Base-by-base conservation (phyloP, 1,139 yeast species). In the Arxiozyma slooffiae region DNA sequence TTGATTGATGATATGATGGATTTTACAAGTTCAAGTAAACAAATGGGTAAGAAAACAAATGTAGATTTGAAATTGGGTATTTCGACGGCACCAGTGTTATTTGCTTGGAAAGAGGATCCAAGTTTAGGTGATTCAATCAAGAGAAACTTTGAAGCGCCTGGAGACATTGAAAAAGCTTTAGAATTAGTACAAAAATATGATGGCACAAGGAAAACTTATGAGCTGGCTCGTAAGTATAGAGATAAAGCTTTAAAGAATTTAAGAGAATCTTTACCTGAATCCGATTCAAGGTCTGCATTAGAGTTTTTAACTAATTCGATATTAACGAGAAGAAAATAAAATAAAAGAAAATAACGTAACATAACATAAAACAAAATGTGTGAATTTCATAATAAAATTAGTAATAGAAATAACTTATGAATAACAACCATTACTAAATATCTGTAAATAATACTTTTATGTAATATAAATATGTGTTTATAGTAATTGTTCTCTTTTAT, bases 1-100 rank as follows among this genome's bases (percentile, higher is more conserved):
- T 78, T 94, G 53, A 95, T 94, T 26, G 98, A 92, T 68, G 99
- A 92, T 68, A 83, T 90, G 83, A 76, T 94, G 58, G 99, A 92
- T 69, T 92, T 87, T 66, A 88, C 97, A 0, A 82, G 88, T 21
- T 81, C 92, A 41, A 89, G 88, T 36, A 78, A 78, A 37, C 80
- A 85, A 48, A 72, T 92, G 53, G 98, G 98, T 41, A 92, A 92
- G 67, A 98, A 98, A 14, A 84, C 95, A 22, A 95, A 90, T 61
- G 97, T 97, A 1, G 98, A 92, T 69, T 76, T 92, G 59, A 82
- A 90, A 66, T 75, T 92, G 47, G 99, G 99, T 0, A 76, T 92
- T 56, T 97, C 97, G 1, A 92, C 99, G 1, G 97, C 97, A 0
- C 99, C 99, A 2, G 90, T 92, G 4, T 72, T 92, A 51, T 92